Conservation (phyloP, 768 basidiomycete species). For the Lactifluus hygrophoroides region DNA sequence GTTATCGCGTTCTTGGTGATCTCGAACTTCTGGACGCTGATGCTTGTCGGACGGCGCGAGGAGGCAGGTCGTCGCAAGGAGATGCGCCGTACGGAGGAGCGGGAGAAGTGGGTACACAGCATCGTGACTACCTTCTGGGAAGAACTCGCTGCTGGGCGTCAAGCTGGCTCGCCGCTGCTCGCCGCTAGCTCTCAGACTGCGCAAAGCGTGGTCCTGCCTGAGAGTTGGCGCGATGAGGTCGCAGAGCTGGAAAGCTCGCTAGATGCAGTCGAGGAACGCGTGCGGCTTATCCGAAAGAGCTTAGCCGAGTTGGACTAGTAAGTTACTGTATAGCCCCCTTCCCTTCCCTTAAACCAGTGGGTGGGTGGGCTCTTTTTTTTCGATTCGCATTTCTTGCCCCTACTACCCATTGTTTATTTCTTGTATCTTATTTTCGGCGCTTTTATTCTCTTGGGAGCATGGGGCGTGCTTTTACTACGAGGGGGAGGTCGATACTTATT, state of each 20-base stretch:
- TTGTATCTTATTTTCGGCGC: too few species aligned
- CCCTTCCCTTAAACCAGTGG: too few species aligned
- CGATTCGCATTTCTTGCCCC: too few species aligned
- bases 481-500: too few species aligned
- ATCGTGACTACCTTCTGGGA: constrained; percentile 68
- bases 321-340: too few species aligned
- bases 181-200: not conserved
- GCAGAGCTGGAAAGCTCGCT: constrained; percentile 7
- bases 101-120: constrained; percentile 67
- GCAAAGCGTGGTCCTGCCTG: constrained; percentile 12
- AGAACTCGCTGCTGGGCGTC: constrained; percentile 47
- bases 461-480: too few species aligned
- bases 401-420: too few species aligned
- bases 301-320: constrained; percentile 10
- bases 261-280: constrained; percentile 13
- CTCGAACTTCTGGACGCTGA: constrained; percentile 69
- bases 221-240: constrained; percentile 14
- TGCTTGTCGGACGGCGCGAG: constrained; percentile 39
- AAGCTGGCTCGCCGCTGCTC: constrained; percentile 11
- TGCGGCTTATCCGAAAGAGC: constrained; percentile 7
- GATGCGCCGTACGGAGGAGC: constrained; percentile 49
- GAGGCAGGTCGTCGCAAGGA: constrained; percentile 39
- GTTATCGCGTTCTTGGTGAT: constrained; percentile 65
- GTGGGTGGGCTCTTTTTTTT: too few species aligned
- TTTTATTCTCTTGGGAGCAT: too few species aligned